Base-by-base conservation (phyloP, 495 filamentous ascomycete species). In the Cercophora samala region DNA sequence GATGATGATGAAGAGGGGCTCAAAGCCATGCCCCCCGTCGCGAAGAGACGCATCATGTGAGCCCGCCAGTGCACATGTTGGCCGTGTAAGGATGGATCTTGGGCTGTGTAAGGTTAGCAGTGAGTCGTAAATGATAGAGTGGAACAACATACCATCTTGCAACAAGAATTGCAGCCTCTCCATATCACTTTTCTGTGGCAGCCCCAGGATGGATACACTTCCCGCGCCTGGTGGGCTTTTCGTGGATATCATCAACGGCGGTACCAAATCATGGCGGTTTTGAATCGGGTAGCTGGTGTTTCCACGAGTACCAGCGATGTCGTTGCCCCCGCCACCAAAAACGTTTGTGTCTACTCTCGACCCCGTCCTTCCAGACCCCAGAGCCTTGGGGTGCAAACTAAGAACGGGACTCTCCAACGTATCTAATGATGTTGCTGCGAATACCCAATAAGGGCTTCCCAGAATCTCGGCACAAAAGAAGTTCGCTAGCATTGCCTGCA, bases 381-480 rank as follows among this genome's bases (percentile, higher is more conserved):
- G 15, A 46, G 37, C 37, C 6, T 46, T 8, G 22, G 23, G 55
- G 51, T 0, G 37, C 32, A 0, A 64, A 18, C 26, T 26, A 2
- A 13, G 5, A 46, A 5, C 66, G 0, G 72, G 72, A 5, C 72
- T 74, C 25, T 70, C 72, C 3, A 71, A 32, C 6, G 18, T 13
- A 4, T 13, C 53, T 23, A 17, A 15, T 13, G 6, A 56, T 42
- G 24, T 69, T 51, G 37, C 58, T 69, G 15, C 64, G 21, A 74
- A 74, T 0, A 72, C 66, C 72, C 72, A 74, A 22, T 72, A 72
- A 0, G 72, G 69, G 4, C 67, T 69, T 1, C 51, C 23, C 0
- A 74, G 37, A 0, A 63, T 68, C 60, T 69, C 69, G 4, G 56
- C 46, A 17, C 62, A n/a, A 52, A 74, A 68, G 59, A 74, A 74